Conservation (phyloP, 1,139 yeast genomes). For the Kodamaea suecica region DNA sequence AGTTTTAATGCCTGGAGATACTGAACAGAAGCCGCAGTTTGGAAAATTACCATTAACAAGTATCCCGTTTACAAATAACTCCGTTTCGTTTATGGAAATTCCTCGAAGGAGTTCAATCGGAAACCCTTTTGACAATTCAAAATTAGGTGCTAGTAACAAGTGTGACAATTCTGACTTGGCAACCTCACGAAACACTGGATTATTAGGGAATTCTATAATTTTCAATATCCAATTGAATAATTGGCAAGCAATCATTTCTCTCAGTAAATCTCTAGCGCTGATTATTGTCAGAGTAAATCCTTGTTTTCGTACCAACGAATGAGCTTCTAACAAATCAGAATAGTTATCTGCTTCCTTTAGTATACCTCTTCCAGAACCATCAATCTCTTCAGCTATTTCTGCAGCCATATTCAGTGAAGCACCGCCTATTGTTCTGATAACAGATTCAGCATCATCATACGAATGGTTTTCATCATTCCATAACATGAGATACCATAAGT, state of each 20-base stretch:
- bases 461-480: slow-evolving; percentile 79
- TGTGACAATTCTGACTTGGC: slow-evolving; percentile 24
- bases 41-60: slow-evolving; percentile 25
- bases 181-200: slow-evolving; percentile 24
- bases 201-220: slow-evolving; percentile 31
- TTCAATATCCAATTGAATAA: slow-evolving; percentile 51
- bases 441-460: slow-evolving; percentile 44
- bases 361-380: slow-evolving; percentile 29
- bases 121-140: slow-evolving; percentile 23
- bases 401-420: neutral
- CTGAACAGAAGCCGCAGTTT: slow-evolving; percentile 19
- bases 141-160: slow-evolving; percentile 30
- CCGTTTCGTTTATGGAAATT: slow-evolving; percentile 7
- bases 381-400: slow-evolving; percentile 34
- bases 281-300: slow-evolving; percentile 58
- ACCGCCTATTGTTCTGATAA: slow-evolving; percentile 20
- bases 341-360: slow-evolving; percentile 21
- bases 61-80: slow-evolving; percentile 32
- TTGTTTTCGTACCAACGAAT: slow-evolving; percentile 38
- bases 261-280: slow-evolving; percentile 44
- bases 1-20: slow-evolving; percentile 13
- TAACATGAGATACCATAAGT: slow-evolving; percentile 46
- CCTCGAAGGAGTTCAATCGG: slow-evolving; percentile 23
- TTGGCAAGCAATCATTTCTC: slow-evolving; percentile 43
- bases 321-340: slow-evolving; percentile 20